Conservation (phyloP, 495 filamentous ascomycete genomes). For the Parathielavia hyrcaniae region DNA sequence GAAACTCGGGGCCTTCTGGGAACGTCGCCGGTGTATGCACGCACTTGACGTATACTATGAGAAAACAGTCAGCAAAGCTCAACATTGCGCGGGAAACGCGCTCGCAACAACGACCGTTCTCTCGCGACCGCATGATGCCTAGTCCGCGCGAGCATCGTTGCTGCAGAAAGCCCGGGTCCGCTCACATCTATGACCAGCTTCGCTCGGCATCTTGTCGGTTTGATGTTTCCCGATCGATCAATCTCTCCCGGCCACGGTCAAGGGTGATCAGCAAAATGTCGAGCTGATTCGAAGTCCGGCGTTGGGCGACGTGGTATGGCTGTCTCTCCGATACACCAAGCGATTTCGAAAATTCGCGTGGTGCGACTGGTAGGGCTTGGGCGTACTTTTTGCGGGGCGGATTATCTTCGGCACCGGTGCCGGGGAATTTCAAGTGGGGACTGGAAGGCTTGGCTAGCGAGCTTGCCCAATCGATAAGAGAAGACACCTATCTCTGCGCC, state of each 20-base stretch:
- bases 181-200: slow-evolving; percentile 81
- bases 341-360: slow-evolving; percentile 36
- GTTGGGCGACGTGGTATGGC: slow-evolving; percentile 38
- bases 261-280: slow-evolving; percentile 35
- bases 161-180: slow-evolving; percentile 25
- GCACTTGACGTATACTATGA: slow-evolving; percentile 89
- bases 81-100: slow-evolving; percentile 6
- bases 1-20: slow-evolving; percentile 2
- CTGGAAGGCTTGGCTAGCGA: slow-evolving; percentile 5
- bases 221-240: slow-evolving; percentile 34
- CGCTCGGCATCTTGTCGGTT: slow-evolving; percentile 69
- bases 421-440: background rate
- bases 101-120: slow-evolving; percentile 10
- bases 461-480: background rate
- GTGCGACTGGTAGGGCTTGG: slow-evolving; percentile 33
- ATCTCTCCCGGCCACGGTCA: slow-evolving; percentile 28
- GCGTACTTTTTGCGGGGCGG: slow-evolving; percentile 24
- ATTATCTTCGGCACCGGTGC: slow-evolving; percentile 26
- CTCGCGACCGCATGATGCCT: slow-evolving; percentile 7
- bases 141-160: slow-evolving; percentile 10
- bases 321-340: slow-evolving; percentile 29
- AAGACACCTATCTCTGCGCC: too few species aligned
- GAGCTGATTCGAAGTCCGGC: slow-evolving; percentile 35
- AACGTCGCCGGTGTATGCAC: slow-evolving; percentile 39
- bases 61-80: slow-evolving; percentile 30